phyloP scores from a whole-genome alignment of 2,329 filamentous ascomycete genomes.

The Stylonectria norvegica region DNA sequence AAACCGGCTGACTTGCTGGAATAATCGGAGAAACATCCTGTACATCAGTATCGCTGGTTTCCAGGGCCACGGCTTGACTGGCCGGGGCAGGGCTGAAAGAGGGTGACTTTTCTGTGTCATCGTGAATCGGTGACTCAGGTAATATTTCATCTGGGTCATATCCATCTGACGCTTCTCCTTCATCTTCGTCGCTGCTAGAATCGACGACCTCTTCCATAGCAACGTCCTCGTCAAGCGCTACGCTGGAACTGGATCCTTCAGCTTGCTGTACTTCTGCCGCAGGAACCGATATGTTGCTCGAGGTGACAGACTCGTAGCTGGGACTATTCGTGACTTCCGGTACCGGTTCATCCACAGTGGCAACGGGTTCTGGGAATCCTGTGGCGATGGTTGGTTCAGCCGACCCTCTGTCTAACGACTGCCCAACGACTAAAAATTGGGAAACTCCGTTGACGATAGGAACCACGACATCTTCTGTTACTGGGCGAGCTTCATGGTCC shows the following conservation, averaged over 20 bases:
- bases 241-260: constrained; percentile 6
- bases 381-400: background rate
- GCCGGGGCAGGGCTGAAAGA: constrained; percentile 11
- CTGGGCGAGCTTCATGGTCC: background rate
- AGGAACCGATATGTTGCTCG: background rate
- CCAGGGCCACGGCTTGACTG: constrained; percentile 18
- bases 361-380: background rate
- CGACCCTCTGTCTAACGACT: constrained; percentile 1
- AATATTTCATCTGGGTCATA: constrained; percentile 54
- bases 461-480: too few species aligned
- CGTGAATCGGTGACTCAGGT: constrained; percentile 12
- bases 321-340: too few species aligned
- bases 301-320: too few species aligned
- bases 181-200: constrained; percentile 26
- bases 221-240: constrained; percentile 15
- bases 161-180: constrained; percentile 42
- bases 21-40: constrained; percentile 21
- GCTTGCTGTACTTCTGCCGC: background rate
- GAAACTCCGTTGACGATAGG: too few species aligned
- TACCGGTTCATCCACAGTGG: constrained; percentile 1
- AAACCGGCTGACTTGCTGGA: constrained; percentile 30
- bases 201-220: constrained; percentile 23
- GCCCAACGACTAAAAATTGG: too few species aligned
- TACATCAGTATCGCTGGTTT: constrained; percentile 27
- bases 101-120: constrained; percentile 5